Base-by-base conservation (phyloP, 495 filamentous ascomycete genomes). In the Parachaetomium inaequale region DNA sequence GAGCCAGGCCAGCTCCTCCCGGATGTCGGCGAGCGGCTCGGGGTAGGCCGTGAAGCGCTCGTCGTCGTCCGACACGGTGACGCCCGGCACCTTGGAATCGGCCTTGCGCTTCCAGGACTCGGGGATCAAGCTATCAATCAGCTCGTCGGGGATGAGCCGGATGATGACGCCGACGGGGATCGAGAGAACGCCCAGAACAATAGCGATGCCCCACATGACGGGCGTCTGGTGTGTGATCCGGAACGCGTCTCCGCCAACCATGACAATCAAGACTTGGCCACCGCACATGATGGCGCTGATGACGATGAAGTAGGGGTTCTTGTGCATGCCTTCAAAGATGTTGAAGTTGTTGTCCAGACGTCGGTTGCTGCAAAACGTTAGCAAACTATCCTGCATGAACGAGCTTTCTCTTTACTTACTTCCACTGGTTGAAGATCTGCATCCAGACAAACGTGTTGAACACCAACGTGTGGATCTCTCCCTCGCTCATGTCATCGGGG, bases 391-490 rank as follows among this genome's bases (percentile, higher is more conserved):
- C 31, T 26, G 2, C 3, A 15, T 31, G 31, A n/a, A 6, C n/a
- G n/a, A n/a, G n/a, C n/a, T n/a, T n/a, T n/a, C n/a, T 32, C 8
- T 58, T 19, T 66, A 82, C 83, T 82, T 80, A 86, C 83, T 94
- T 96, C 84, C 91, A 93, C 71, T 93, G 88, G 74, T 96, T 96
- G 79, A 95, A 96, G 64, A 96, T 93, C 63, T 96, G 91, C 91
- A 96, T 94, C 91, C 91, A 96, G 19, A 96, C 91, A 55, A 96
- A 96, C 4, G 90, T 90, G 77, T 96, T 96, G 83, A 96, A 96
- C 7, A 96, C 88, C 47, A 95, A 79, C 1, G 89, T 91, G 46
- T 82, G 74, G 51, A 93, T 77, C 64, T 88, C 76, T 1, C 69
- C 76, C 15, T 78, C 50, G 0, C 69, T 68, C 36, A 76, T 63